Conservation (phyloP, 768 basidiomycete species). For the Lyophyllum decastes region DNA sequence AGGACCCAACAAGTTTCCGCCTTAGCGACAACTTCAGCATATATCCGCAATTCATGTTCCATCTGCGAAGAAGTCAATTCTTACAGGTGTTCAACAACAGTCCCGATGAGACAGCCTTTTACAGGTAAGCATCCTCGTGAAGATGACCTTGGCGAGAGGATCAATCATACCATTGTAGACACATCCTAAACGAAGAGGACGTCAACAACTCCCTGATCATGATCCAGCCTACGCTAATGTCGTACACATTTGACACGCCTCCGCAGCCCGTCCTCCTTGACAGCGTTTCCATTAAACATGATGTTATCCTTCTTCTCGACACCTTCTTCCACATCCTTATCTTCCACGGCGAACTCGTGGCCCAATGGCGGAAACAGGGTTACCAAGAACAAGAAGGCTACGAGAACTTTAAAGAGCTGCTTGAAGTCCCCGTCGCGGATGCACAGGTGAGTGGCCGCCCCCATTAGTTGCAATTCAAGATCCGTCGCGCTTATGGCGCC, state of each 20-base stretch:
- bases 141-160: neutral
- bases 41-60: conserved; percentile 99
- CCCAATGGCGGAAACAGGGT: conserved; percentile 96
- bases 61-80: conserved; percentile 95
- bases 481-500: neutral
- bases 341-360: conserved; percentile 97
- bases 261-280: conserved; percentile 96
- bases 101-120: conserved; percentile 99
- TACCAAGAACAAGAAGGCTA: conserved; percentile 99
- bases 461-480: neutral
- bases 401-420: conserved; percentile 95
- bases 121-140: conserved; percentile 57
- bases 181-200: conserved; percentile 94
- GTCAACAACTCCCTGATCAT: conserved; percentile 99
- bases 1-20: conserved; percentile 93
- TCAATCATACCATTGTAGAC: conserved; percentile 45
- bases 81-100: conserved; percentile 99
- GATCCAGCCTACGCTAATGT: conserved; percentile 99
- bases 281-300: conserved; percentile 96
- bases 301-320: conserved; percentile 94
- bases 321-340: conserved; percentile 99
- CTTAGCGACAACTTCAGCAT: conserved; percentile 96
- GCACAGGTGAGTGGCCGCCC: conserved; percentile 62
- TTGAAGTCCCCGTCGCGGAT: conserved; percentile 84
- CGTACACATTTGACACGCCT: conserved; percentile 89